Percentiles rank a stretch among this genome's conserved stretches.
These are phyloP conservation scores for Ophioceras dolichostomum DNA, from an alignment of 2,329 filamentous ascomycete species.

Conservation along the genomic window DNA sequence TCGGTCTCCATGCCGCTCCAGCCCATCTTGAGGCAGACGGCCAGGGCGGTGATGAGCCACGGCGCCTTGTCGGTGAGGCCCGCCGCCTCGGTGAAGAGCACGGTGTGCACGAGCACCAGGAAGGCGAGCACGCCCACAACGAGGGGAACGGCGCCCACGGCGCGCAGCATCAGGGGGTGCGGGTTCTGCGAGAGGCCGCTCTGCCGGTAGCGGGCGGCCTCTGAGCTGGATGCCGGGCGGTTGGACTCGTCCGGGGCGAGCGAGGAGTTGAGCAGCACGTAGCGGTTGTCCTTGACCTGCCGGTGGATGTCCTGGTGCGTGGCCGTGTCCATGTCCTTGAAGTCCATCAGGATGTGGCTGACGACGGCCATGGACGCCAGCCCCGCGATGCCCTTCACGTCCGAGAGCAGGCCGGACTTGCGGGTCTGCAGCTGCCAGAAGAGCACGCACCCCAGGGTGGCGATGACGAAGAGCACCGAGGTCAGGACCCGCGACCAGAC, in stretches of 20 bases:
- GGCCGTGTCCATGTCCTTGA: conserved; percentile 58
- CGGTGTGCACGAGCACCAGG: conserved; percentile 42
- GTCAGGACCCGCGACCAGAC: conserved; percentile 52
- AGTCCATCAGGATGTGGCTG: conserved; percentile 62
- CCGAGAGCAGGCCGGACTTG: conserved; percentile 52
- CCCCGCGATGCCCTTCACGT: conserved; percentile 62
- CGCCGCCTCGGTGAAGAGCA: conserved; percentile 46
- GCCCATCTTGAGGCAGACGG: conserved; percentile 53
- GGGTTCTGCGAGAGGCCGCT: conserved; percentile 45
- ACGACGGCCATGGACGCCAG: conserved; percentile 65
- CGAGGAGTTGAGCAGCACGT: conserved; percentile 58
- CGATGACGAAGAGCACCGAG: conserved; percentile 41
- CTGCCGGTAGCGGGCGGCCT: conserved; percentile 32
- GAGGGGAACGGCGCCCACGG: conserved; percentile 46
- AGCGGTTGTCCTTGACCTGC: conserved; percentile 52
- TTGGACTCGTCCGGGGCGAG: conserved; percentile 49
- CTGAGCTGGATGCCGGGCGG: conserved; percentile 24
- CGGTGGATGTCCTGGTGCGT: conserved; percentile 55
- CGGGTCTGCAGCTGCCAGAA: conserved; percentile 49
- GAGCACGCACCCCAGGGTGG: conserved; percentile 42
- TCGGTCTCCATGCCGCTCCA: conserved; percentile 60
- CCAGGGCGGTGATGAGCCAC: conserved; percentile 52
- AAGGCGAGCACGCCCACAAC: conserved; percentile 45
- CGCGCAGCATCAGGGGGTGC: conserved; percentile 56
- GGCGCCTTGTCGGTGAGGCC: conserved; percentile 48